phyloP scores from a whole-genome alignment of 108 stramenopile species.

The Cylindrotheca fusiformis region DNA sequence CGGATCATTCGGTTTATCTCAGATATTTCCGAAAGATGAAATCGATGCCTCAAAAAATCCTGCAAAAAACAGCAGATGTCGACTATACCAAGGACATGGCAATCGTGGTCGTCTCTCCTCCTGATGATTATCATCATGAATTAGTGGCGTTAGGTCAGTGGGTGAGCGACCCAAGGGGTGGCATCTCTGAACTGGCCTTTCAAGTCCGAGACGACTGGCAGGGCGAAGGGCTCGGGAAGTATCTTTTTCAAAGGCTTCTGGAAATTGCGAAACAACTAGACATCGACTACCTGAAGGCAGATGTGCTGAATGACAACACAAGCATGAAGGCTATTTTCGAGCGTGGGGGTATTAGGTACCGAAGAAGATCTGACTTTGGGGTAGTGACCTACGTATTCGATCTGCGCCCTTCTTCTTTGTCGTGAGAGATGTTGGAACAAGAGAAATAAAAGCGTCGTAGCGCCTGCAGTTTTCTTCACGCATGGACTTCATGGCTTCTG shows the following conservation, averaged over 20 bases:
- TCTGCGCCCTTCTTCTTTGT: too few relatives aligned
- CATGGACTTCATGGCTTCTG: too few relatives aligned
- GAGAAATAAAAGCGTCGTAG: too few relatives aligned
- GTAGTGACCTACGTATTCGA: conserved; percentile 29
- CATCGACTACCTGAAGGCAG: conserved; percentile 20
- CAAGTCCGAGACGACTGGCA: conserved; percentile 45
- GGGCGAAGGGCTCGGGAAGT: conserved; percentile 34
- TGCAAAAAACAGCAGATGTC: conserved; percentile 32
- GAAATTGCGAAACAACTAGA: conserved; percentile 17
- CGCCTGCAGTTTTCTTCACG: too few relatives aligned
- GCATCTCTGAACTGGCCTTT: conserved; percentile 30
- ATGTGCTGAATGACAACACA: conserved; percentile 31
- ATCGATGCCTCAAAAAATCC: conserved; percentile 36
- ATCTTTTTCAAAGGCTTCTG: conserved; percentile 20
- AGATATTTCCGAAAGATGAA: conserved; percentile 35
- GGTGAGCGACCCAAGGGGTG: conserved; percentile 26
- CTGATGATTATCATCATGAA: conserved; percentile 13
- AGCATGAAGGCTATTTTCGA: conserved; percentile 29
- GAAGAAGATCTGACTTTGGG: conserved; percentile 30
- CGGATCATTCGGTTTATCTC: conserved; percentile 31
- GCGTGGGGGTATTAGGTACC: conserved; percentile 5
- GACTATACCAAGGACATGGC: conserved; percentile 41
- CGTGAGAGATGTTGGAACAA: too few relatives aligned
- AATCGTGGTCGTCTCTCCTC: conserved; percentile 26
- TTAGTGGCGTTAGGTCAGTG: conserved; percentile 36